Conservation (phyloP, 345 rosid genomes). For the Anastatica hierochuntica region DNA sequence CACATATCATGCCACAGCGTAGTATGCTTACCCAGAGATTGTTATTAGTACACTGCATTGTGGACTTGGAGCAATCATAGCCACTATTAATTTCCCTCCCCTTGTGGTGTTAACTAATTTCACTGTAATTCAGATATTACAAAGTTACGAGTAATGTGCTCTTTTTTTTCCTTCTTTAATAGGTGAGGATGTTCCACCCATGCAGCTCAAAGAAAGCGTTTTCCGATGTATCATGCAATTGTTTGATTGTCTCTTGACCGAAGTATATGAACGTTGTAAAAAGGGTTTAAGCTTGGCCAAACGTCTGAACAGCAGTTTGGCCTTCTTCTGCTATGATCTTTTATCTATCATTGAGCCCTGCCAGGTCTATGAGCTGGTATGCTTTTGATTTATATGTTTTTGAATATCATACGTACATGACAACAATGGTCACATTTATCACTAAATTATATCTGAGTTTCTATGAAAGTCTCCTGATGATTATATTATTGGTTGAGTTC, state of each 20-base stretch:
- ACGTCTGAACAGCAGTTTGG: conserved; percentile 94
- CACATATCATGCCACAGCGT: background rate
- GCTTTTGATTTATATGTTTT: conserved; percentile 17
- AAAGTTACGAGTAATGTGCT: conserved; percentile 4
- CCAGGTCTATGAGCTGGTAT: conserved; percentile 94
- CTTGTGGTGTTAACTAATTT: conserved; percentile 4
- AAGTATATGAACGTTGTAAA: conserved; percentile 97
- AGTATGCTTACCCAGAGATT: background rate
- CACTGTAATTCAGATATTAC: conserved; percentile 1
- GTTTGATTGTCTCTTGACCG: conserved; percentile 92
- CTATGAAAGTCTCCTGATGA: conserved; percentile 3
- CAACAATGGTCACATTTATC: conserved; percentile 5
- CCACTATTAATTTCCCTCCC: conserved; percentile 1
- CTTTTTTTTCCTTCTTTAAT: conserved; percentile 4
- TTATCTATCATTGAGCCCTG: conserved; percentile 89
- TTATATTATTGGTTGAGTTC: conserved; percentile 4
- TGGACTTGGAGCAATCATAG: background rate
- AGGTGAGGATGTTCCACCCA: conserved; percentile 98
- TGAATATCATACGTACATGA: background rate
- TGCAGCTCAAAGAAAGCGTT: conserved; percentile 94
- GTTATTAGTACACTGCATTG: background rate
- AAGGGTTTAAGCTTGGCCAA: conserved; percentile 94
- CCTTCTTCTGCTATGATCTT: conserved; percentile 96
- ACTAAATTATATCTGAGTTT: conserved; percentile 1
- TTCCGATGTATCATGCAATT: conserved; percentile 86